Evolutionary conservation across 2,329 filamentous ascomycete genomes (phyloP), one percentile per base, ranked within the genome.

Genomic region (Alternaria incomplexa): DNA sequence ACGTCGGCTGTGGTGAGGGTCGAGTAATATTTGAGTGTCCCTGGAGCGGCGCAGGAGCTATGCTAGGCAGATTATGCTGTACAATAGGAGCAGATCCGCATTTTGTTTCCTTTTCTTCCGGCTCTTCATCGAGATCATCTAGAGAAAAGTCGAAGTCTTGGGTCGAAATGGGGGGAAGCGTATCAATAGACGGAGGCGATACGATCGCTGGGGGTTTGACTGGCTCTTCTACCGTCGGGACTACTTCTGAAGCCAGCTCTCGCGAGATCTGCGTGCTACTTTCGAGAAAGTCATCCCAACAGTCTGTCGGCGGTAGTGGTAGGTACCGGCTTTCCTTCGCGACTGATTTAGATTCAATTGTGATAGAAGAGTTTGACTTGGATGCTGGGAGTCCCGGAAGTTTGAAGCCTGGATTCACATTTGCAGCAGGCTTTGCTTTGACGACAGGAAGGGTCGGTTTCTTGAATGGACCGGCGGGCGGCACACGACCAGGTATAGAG

Each of bases 181-280:
- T 28, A 6, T 71, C 63, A 12, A 6, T 32, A 4, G 54, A n/a
- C 6, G 61, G 26, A 1, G 26, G 15, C 12, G 52, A 50, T 5
- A 20, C 17, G 10, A n/a, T 20, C 10, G 15, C 2, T 30, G 8
- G 50, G 3, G 40, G 43, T 15, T 36, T 61, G 26, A 22, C 28
- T 32, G 22, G 10, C 5, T 15, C 10, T 22, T 8, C 5, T 9
- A 8, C n/a, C 8, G n/a, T 25, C 13, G 32, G 7, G 5, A 8
- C 26, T 17, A 10, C 25, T 13, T 75, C 76, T 15, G 60, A 62
- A 4, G 71, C 73, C 9, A 84, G 69, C 30, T 84, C 82, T 9
- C 82, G 77, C 7, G 81, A 81, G 36, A 84, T 81, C 61, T 84
- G 82, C 0, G 82, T 82, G 36, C 77, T 80, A 61, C 77, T 82